phyloP scores from a whole-genome alignment of 306 rosid species.

The Rosa lucieae region DNA sequence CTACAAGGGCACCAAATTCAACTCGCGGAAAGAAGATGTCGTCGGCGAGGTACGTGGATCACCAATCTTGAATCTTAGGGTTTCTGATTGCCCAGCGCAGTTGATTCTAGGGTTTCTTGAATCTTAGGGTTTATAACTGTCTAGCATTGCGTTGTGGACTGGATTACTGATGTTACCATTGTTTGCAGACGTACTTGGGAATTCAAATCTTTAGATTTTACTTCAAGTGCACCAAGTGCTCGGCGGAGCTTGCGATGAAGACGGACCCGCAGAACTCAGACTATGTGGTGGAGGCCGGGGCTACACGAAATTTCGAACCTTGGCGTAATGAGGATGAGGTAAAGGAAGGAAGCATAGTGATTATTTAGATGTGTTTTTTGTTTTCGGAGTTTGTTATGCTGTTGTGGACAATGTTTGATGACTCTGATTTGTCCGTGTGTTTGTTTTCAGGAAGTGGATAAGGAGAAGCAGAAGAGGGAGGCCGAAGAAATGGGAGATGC shows the following conservation, averaged over 20 bases:
- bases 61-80: not conserved
- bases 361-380: not conserved
- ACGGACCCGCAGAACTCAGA: conserved; percentile 93
- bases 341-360: not conserved
- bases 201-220: conserved; percentile 85
- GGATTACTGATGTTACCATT: not conserved
- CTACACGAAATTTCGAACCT: conserved; percentile 54
- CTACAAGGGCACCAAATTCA: conserved; percentile 61
- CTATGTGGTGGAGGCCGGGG: conserved; percentile 81
- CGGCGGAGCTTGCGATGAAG: conserved; percentile 83
- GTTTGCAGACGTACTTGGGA: conserved; percentile 76
- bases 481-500: conserved; percentile 90
- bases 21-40: conserved; percentile 56
- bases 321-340: conserved; percentile 94
- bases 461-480: conserved; percentile 58
- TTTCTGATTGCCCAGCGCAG: not conserved
- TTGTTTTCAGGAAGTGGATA: conserved; percentile 27
- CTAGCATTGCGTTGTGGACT: not conserved
- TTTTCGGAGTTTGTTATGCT: not conserved
- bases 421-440: not conserved
- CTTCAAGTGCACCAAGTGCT: conserved; percentile 85
- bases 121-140: not conserved
- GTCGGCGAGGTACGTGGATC: conserved; percentile 35
- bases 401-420: not conserved
- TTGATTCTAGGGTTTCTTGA: not conserved